phyloP scores from a whole-genome alignment of 1,139 yeast species.

The Entelexis sorbosivorans region DNA sequence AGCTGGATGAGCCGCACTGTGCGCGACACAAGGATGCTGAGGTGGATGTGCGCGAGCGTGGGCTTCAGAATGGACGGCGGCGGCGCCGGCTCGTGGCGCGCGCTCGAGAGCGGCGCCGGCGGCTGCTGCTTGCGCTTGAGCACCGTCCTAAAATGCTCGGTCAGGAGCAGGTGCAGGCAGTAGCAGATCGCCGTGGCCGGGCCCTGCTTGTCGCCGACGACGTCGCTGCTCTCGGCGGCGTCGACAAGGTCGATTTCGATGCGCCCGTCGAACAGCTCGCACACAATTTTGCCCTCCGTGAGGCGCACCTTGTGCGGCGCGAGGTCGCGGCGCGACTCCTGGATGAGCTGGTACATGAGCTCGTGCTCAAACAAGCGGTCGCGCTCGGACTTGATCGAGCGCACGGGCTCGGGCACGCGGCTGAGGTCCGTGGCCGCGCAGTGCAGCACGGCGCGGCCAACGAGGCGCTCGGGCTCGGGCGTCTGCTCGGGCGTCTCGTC shows the following conservation, averaged over 20 bases:
- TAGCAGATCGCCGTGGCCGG: slow-evolving; percentile 28
- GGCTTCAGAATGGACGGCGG: slow-evolving; percentile 42
- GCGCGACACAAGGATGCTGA: slow-evolving; percentile 42
- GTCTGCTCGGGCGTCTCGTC: slow-evolving; percentile 20
- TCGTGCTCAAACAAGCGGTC: slow-evolving; percentile 79
- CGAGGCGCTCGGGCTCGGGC: slow-evolving; percentile 21
- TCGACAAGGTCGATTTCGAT: slow-evolving; percentile 59
- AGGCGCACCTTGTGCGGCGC: slow-evolving; percentile 64
- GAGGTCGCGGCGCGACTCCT: slow-evolving; percentile 56
- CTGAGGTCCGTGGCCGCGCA: slow-evolving; percentile 13
- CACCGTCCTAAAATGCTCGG: slow-evolving; percentile 47
- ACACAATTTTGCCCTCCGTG: slow-evolving; percentile 45
- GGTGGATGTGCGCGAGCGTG: slow-evolving; percentile 56
- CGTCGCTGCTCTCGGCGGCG: slow-evolving; percentile 21
- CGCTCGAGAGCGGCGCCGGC: slow-evolving; percentile 26
- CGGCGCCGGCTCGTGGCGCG: slow-evolving; percentile 24
- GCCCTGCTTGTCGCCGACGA: slow-evolving; percentile 29
- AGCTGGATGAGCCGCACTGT: slow-evolving; percentile 38
- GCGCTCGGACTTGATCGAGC: slow-evolving; percentile 36
- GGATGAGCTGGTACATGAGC: slow-evolving; percentile 50
- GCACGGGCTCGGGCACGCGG: slow-evolving; percentile 18
- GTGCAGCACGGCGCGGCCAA: slow-evolving; percentile 23
- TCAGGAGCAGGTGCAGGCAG: slow-evolving; percentile 47
- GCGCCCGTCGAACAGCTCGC: slow-evolving; percentile 55
- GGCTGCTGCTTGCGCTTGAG: slow-evolving; percentile 36